A percentile compares a stretch with the other conserved stretches of the same genome.
phyloP scores from a whole-genome alignment of 345 rosid genomes.

The Salix suchowensis region DNA sequence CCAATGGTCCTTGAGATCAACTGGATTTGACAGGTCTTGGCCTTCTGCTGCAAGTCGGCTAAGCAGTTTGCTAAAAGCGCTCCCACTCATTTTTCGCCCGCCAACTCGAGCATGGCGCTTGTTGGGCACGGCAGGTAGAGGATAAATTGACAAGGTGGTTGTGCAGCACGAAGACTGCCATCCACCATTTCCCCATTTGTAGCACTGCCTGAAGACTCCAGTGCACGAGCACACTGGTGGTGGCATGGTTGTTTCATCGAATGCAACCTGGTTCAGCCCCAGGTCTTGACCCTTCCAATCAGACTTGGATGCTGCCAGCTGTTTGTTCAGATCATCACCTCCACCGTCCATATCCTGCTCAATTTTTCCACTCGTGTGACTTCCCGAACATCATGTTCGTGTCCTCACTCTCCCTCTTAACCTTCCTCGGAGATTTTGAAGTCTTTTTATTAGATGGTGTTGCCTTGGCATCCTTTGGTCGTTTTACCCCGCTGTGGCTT shows the following conservation, averaged over 20 bases:
- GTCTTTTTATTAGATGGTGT: slow-evolving; percentile 52
- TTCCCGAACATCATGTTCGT: slow-evolving; percentile 58
- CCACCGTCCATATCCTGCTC: slow-evolving; percentile 47
- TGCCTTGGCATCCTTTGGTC: slow-evolving; percentile 60
- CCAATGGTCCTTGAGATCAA: slow-evolving; percentile 35
- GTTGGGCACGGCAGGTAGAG: slow-evolving; percentile 82
- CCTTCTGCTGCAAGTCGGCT: slow-evolving; percentile 67
- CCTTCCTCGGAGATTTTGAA: slow-evolving; percentile 58
- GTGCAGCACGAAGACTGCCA: slow-evolving; percentile 99
- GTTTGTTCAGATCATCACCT: slow-evolving; percentile 42
- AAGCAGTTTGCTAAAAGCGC: slow-evolving; percentile 93
- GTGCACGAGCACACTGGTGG: slow-evolving; percentile 96
- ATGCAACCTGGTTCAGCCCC: slow-evolving; percentile 87
- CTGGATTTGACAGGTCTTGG: slow-evolving; percentile 28
- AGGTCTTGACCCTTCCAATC: slow-evolving; percentile 86
- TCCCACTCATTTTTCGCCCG: slow-evolving; percentile 96
- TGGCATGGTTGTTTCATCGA: slow-evolving; percentile 85
- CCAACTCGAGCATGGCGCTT: slow-evolving; percentile 89
- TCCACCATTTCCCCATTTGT: slow-evolving; percentile 98
- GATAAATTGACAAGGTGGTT: slow-evolving; percentile 74
- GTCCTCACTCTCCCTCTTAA: slow-evolving; percentile 75
- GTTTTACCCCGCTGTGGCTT: slow-evolving; percentile 67
- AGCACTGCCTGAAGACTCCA: slow-evolving; percentile 80
- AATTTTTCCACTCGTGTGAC: slow-evolving; percentile 45
- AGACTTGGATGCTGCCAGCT: slow-evolving; percentile 46